Evolutionary conservation across 768 basidiomycete genomes (phyloP).

Genomic region (Tephrocybe rancida): DNA sequence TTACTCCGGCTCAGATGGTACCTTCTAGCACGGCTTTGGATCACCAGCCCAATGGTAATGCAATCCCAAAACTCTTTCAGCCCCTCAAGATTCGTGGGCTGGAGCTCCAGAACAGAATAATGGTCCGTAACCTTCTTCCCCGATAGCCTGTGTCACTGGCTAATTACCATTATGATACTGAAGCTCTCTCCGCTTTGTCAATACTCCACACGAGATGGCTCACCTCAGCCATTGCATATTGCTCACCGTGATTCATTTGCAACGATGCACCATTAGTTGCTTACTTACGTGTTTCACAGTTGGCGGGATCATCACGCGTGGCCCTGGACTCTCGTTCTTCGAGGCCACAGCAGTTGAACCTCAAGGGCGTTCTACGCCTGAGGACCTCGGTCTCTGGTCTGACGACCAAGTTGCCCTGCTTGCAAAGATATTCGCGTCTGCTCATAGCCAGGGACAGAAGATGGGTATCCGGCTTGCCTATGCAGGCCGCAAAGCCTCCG

Average conservation of each 20-base stretch:
- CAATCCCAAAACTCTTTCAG: slow-evolving; percentile 2
- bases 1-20: too few relatives aligned
- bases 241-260: slow-evolving; percentile 54
- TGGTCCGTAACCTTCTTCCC: too few relatives aligned
- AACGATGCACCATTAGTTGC: slow-evolving; percentile 20
- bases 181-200: slow-evolving; percentile 62
- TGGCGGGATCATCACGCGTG: slow-evolving; percentile 53
- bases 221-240: slow-evolving; percentile 54
- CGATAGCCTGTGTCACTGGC: too few relatives aligned
- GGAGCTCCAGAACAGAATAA: slow-evolving; percentile 53
- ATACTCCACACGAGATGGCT: slow-evolving; percentile 58
- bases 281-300: slow-evolving; percentile 37
- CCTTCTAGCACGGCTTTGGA: slow-evolving; percentile 55
- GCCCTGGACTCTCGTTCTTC: slow-evolving; percentile 57
- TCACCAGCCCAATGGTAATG: slow-evolving; percentile 32
- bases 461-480: slow-evolving; percentile 77
- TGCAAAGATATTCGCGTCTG: slow-evolving; percentile 62
- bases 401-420: slow-evolving; percentile 53
- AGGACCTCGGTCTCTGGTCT: slow-evolving; percentile 65
- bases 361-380: slow-evolving; percentile 63
- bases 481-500: slow-evolving; percentile 75
- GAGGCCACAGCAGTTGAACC: slow-evolving; percentile 67
- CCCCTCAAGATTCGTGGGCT: slow-evolving; percentile 48
- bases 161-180: too few relatives aligned
- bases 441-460: slow-evolving; percentile 67